Evolutionary conservation across 2,329 filamentous ascomycete genomes (phyloP), one percentile per base, ranked within the genome.

Genomic region (Tolypocladium capitatum): DNA sequence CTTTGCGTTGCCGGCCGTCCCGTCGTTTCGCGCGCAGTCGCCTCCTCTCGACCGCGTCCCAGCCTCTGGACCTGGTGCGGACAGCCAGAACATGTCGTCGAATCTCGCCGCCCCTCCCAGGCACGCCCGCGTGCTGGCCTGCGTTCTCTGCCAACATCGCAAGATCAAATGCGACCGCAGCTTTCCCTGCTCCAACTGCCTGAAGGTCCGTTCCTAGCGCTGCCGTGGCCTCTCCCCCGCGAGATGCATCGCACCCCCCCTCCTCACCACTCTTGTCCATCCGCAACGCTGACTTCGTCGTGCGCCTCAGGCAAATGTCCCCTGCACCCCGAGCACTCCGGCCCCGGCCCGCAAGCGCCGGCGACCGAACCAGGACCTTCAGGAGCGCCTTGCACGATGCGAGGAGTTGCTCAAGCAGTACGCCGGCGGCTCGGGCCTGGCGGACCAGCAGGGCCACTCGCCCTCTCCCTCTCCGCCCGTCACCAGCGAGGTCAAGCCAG

Each of bases 91-190:
- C 51, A 67, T 66, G 64, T 65, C 64, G 51, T 57, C 56, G 43
- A 53, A 54, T 49, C 48, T 52, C 16, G 51, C 46, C 5, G 55
- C 54, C 31, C 53, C 58, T 45, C 60, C 61, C 48, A 74, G 71
- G 58, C 62, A 67, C 13, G 61, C 65, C 14, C 65, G 74, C 54
- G 68, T 76, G 43, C 63, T 77, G 49, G 73, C 73, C 20, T 78
- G 76, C 54, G 73, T 76, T 20, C 65, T 79, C 34, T 80, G 76
- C 57, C 76, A 80, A 58, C 73, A 76, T 56, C 72, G 77, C 56
- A 80, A 81, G 63, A 80, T 80, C 62, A 79, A 78, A 60, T 81
- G 77, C 61, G 76, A 80, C 55, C 70, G 76, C 51, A 72, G 70
- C 38, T 76, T 72, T 36, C 77, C 76, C 4, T 80, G 76, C 56